Base-by-base conservation (phyloP, 1,284 basidiomycete species). In the Sporisorium sorghi region DNA sequence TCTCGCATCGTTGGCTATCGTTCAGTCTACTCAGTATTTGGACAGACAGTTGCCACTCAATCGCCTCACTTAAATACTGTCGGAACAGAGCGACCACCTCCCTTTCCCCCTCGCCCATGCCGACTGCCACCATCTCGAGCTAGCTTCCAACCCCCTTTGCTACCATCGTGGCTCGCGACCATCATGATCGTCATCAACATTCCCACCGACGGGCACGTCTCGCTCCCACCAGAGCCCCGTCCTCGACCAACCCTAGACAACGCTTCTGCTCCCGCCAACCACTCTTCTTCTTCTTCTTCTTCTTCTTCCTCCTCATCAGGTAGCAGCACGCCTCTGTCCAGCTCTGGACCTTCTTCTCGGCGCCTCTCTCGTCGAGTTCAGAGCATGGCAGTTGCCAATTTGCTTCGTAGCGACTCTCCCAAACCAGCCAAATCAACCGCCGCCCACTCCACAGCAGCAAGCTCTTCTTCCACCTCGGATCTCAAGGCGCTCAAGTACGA, bases 401-500 rank as follows among this genome's bases (percentile, higher is more conserved):
- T 68, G n/a, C 33, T 66, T 37, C 47, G 55, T 30, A 52, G 63
- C 28, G 54, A 61, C 14, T 47, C 55, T 30, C 52, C 63, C 17
- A 62, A 63, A 24, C 46, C 51, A 3, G 8, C 11, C 49, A 52
- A 40, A n/a, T 17, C 58, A 1, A 1, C 24, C 15, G 10, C 47
- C 11, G 14, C 61, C 3, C 8, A 48, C 1, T 40, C 57, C 5
- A 24, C 67, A 6, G 23, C 21, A 11, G 23, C 21, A 1, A 51
- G 40, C 44, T 40, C 32, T 42, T 46, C 32, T 33, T 65, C 68
- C 28, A 71, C 60, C 7, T 71, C 68, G 8, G 76, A 77, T 26
- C 76, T 74, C 47, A 64, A 68, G 42, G 76, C 67, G 17, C 68
- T 77, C 58, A 70, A 65, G 33, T 78, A 78, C 44, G 73, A 80